These are phyloP conservation scores for Intubia oerlemansii DNA, from an alignment of 2,329 filamentous ascomycete species.

Conservation along the genomic window DNA sequence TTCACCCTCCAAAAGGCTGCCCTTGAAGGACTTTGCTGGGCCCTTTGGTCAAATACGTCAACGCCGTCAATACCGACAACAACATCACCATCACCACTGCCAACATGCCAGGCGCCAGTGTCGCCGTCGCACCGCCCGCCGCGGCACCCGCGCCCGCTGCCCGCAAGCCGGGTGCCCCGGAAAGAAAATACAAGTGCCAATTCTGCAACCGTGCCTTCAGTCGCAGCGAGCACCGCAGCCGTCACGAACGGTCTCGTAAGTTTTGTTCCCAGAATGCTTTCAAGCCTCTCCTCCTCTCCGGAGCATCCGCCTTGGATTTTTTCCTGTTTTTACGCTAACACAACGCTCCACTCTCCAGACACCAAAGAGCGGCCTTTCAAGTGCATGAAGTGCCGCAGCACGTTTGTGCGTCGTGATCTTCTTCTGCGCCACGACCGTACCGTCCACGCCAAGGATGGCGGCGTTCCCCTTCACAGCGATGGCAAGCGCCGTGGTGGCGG, in stretches of 20 bases:
- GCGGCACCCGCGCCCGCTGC: conserved; percentile 41
- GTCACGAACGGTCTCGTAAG: conserved; percentile 97
- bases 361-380: conserved; percentile 99
- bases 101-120: conserved; percentile 50
- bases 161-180: conserved; percentile 56
- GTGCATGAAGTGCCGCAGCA: conserved; percentile 94
- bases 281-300: no score
- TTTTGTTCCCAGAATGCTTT: no score
- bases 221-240: conserved; percentile 86
- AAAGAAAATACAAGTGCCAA: conserved; percentile 99
- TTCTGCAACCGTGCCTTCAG: conserved; percentile 97
- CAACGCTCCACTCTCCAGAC: no score
- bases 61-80: not conserved
- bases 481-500: conserved; percentile 58
- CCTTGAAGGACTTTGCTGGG: no score
- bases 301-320: no score
- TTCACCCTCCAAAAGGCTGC: not conserved
- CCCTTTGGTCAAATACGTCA: no score
- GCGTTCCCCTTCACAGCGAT: conserved; percentile 81
- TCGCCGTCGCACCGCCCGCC: conserved; percentile 41
- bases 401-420: conserved; percentile 91
- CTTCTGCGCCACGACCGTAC: conserved; percentile 94
- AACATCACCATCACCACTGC: conserved; percentile 13
- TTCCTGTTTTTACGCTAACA: not conserved
- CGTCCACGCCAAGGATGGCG: conserved; percentile 95